These are phyloP conservation scores for Forsythia viridissima DNA, from an alignment of 257 asterid species.

Conservation along the genomic window DNA sequence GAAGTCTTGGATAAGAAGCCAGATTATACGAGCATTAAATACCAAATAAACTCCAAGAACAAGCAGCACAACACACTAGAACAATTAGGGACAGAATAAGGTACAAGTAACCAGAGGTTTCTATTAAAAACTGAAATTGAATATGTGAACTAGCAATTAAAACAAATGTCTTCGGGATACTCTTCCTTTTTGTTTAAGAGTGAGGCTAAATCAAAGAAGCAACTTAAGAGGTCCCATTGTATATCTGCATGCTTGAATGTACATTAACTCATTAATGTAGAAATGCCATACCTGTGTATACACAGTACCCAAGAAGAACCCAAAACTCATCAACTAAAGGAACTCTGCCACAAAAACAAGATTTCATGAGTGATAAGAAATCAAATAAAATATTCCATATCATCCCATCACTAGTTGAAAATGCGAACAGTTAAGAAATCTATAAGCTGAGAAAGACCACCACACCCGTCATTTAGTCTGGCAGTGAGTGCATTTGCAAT, in stretches of 20 bases:
- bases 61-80: not conserved
- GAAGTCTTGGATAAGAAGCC: not conserved
- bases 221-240: not conserved
- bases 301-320: conserved; percentile 73
- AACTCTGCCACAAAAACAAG: conserved; percentile 52
- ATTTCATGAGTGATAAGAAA: conserved; percentile 11
- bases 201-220: not conserved
- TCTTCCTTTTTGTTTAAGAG: not conserved
- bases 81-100: not conserved
- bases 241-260: not conserved
- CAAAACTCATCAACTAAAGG: conserved; percentile 85
- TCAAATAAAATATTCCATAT: not conserved
- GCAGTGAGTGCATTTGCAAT: conserved; percentile 94
- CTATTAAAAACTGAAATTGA: not conserved
- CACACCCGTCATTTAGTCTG: conserved; percentile 84
- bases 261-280: conserved; percentile 8
- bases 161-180: not conserved
- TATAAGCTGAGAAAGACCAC: not conserved
- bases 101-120: not conserved
- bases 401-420: conserved; percentile 12
- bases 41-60: not conserved
- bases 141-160: not conserved
- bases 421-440: conserved; percentile 3
- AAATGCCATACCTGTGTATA: conserved; percentile 53
- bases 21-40: not conserved